phyloP scores from a whole-genome alignment of 2,329 filamentous ascomycete species.

The Aspergillus pseudotamarii region DNA sequence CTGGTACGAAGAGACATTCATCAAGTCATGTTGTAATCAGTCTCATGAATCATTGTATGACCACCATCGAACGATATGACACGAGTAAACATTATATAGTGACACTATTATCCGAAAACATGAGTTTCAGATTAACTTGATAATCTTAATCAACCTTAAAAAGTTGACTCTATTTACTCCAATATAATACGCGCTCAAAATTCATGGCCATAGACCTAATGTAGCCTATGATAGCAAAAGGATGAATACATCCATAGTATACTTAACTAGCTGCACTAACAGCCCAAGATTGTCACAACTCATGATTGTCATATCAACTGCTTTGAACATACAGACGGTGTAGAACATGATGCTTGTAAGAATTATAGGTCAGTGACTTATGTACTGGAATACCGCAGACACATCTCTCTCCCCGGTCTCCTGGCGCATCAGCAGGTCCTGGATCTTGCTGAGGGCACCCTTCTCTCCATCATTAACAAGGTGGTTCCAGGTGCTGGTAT shows the following conservation, averaged over 20 bases:
- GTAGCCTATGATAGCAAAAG: not conserved
- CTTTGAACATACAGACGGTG: not conserved
- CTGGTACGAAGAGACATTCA: not conserved
- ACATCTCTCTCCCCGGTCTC: conserved; percentile 78
- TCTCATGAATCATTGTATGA: too few species aligned
- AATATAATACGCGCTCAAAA: not conserved
- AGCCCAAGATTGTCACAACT: not conserved
- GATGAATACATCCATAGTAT: not conserved
- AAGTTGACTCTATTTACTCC: not conserved
- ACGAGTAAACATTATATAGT: not conserved
- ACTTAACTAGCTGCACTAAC: too few species aligned
- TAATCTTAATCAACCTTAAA: not conserved
- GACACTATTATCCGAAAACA: not conserved
- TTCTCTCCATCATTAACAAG: conserved; percentile 75
- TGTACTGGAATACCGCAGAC: conserved; percentile 97
- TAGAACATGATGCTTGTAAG: conserved; percentile 4
- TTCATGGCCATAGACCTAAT: not conserved
- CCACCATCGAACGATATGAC: not conserved
- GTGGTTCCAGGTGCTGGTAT: conserved; percentile 99
- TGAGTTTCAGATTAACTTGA: not conserved
- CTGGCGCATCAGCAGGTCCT: conserved; percentile 87
- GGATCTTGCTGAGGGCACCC: conserved; percentile 74
- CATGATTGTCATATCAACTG: not conserved
- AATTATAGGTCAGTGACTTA: conserved; percentile 68
- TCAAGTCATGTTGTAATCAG: not conserved